phyloP scores from a whole-genome alignment of 2,329 filamentous ascomycete genomes.

The Lecanosticta acicola region DNA sequence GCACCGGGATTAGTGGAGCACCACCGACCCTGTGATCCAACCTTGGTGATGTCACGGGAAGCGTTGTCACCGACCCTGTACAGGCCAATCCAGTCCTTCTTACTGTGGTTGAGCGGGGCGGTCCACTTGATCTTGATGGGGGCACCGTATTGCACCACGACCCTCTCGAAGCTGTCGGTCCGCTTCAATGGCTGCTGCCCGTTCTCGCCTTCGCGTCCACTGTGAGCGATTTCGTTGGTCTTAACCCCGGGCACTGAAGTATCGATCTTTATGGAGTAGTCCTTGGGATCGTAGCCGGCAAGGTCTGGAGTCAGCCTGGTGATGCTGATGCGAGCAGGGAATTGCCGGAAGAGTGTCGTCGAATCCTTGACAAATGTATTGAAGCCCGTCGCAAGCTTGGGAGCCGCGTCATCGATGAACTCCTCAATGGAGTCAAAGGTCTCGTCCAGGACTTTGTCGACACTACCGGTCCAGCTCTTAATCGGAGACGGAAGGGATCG shows the following conservation, averaged over 20 bases:
- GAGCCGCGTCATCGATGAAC: slow-evolving; percentile 75
- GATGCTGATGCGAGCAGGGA: slow-evolving; percentile 79
- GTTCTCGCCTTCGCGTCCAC: slow-evolving; percentile 66
- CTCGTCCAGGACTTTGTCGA: slow-evolving; percentile 81
- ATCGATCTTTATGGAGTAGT: slow-evolving; percentile 72
- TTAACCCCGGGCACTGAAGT: slow-evolving; percentile 48
- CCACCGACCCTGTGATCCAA: slow-evolving; percentile 86
- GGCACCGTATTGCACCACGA: slow-evolving; percentile 81
- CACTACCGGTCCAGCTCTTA: slow-evolving; percentile 74
- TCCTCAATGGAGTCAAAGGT: slow-evolving; percentile 87
- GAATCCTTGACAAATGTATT: slow-evolving; percentile 85
- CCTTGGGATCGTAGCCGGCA: slow-evolving; percentile 69
- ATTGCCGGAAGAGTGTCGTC: slow-evolving; percentile 79
- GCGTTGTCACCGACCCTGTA: slow-evolving; percentile 95
- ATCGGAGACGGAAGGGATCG: slow-evolving; percentile 78
- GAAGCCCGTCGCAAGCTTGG: slow-evolving; percentile 79
- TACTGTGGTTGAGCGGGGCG: slow-evolving; percentile 79
- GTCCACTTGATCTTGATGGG: slow-evolving; percentile 88
- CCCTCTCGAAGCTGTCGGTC: slow-evolving; percentile 60
- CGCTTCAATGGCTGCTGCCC: slow-evolving; percentile 61
- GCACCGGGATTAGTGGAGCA: slow-evolving; percentile 69
- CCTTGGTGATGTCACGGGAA: slow-evolving; percentile 74
- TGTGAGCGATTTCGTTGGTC: slow-evolving; percentile 47
- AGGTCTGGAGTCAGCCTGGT: slow-evolving; percentile 73
- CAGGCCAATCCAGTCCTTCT: slow-evolving; percentile 90